Evolutionary conservation across 345 rosid genomes (phyloP).

Genomic region (Gossypium mustelinum): DNA sequence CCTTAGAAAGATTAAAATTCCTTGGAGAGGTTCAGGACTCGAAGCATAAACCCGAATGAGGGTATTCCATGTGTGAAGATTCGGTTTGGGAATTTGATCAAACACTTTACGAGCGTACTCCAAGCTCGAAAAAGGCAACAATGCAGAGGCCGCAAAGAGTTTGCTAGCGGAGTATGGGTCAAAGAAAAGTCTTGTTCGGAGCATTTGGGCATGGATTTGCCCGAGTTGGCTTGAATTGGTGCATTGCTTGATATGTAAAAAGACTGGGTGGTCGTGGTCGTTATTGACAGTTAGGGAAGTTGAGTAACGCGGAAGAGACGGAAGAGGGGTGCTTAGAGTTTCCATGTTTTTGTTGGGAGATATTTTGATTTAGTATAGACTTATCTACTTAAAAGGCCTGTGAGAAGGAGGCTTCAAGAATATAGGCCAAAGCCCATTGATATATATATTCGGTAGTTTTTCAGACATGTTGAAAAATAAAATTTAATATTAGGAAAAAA

Average conservation of each 20-base stretch:
- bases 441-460: background rate
- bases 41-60: conserved; percentile 66
- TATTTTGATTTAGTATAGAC: background rate
- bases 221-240: conserved; percentile 34
- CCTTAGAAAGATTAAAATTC: conserved; percentile 41
- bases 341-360: conserved; percentile 17
- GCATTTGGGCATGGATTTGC: conserved; percentile 61
- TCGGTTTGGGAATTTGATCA: conserved; percentile 64
- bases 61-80: conserved; percentile 62
- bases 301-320: conserved; percentile 36
- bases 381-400: conserved; percentile 4
- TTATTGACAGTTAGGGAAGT: conserved; percentile 26
- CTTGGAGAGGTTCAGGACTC: conserved; percentile 43
- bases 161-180: conserved; percentile 53
- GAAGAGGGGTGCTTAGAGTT: conserved; percentile 25
- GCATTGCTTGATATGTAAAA: conserved; percentile 41
- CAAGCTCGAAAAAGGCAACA: conserved; percentile 43
- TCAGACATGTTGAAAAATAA: background rate
- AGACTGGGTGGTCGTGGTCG: conserved; percentile 29
- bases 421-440: background rate
- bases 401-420: background rate
- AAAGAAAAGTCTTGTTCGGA: conserved; percentile 41
- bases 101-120: conserved; percentile 68
- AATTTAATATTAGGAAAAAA: no score
- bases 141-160: conserved; percentile 39